These are phyloP conservation scores for Candida gorgasii DNA, from an alignment of 805 yeast species.

Conservation along the genomic window DNA sequence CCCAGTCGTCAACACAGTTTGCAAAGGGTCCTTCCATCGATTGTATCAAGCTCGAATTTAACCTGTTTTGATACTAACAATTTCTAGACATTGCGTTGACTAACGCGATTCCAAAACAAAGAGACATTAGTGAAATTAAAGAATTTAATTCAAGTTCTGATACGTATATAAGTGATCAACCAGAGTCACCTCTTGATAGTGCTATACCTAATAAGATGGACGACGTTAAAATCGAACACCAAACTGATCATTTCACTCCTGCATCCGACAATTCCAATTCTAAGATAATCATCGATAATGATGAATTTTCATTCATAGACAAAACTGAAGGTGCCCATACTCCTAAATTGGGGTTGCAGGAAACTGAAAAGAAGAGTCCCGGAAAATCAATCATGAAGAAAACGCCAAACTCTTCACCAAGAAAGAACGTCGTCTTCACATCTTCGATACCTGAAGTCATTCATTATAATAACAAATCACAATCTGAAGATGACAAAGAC, in stretches of 20 bases:
- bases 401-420: slow-evolving; percentile 31
- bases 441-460: slow-evolving; percentile 31
- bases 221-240: not conserved
- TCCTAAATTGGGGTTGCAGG: too few relatives aligned
- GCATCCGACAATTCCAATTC: slow-evolving; percentile 15
- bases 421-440: slow-evolving; percentile 39
- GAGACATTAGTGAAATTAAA: slow-evolving; percentile 11
- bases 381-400: slow-evolving; percentile 41
- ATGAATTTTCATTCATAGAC: slow-evolving; percentile 26
- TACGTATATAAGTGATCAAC: slow-evolving; percentile 35
- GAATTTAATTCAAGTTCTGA: slow-evolving; percentile 44
- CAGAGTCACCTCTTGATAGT: not conserved
- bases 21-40: not conserved
- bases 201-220: slow-evolving; percentile 7
- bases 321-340: not conserved
- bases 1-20: too few relatives aligned
- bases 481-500: slow-evolving; percentile 9
- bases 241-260: slow-evolving; percentile 23
- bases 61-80: slow-evolving; percentile 3
- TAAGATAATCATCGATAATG: slow-evolving; percentile 16
- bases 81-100: slow-evolving; percentile 3
- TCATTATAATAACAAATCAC: slow-evolving; percentile 21
- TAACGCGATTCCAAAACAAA: slow-evolving; percentile 7
- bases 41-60: not conserved
- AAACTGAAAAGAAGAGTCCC: slow-evolving; percentile 20